Evolutionary conservation across 2,329 filamentous ascomycete species (phyloP), one percentile per base, ranked within the genome.

Genomic region (Diplodia scrobiculata): DNA sequence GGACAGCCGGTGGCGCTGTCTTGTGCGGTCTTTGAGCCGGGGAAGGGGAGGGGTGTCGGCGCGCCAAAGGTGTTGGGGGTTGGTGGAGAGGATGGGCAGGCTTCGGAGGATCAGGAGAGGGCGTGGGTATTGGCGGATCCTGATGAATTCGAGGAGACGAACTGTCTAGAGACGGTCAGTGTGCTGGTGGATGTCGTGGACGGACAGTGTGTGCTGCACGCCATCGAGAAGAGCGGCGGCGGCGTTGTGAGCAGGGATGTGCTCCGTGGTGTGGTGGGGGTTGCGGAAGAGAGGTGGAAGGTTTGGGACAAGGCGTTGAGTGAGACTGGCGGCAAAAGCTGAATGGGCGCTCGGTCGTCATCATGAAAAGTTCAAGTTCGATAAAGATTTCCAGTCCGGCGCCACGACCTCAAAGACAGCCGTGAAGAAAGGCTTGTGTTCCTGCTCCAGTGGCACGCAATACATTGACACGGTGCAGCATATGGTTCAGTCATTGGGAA

Each of bases 131-230:
- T 99, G 66, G 86, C 90, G 6, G 95, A 99, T 79, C 92, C 92
- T 2, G 95, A 99, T 79, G 86, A 87, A 25, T 89, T 96, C 71
- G 95, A 99, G 80, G 95, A 98, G 80, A 86, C 85, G 9, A 79
- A 96, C 51, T 96, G 92, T 74, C 83, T 88, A 68, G 95, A 99
- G 82, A 84, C 79, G n/a, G 81, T 95, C n/a, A 93, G 89, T 2
- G 80, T 97, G 38, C 88, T 95, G 58, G 86, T 97, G n/a, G 90
- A 94, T 51, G 65, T 65, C 13, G 69, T 73, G 41, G 68, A 69
- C 72, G 84, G 81, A 1, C 79, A 92, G 71, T 97, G 95, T 81
- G 86, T 84, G 69, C 92, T 92, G 25, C 91, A 91, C 21, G 84
- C 86, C 14, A 80, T 87, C 7, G 91, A 95, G 72, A 98, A 97